Percentiles rank a stretch among this genome's conserved stretches.
Conservation (phyloP, 345 rosid species). For the Eucalyptus viminalis region DNA sequence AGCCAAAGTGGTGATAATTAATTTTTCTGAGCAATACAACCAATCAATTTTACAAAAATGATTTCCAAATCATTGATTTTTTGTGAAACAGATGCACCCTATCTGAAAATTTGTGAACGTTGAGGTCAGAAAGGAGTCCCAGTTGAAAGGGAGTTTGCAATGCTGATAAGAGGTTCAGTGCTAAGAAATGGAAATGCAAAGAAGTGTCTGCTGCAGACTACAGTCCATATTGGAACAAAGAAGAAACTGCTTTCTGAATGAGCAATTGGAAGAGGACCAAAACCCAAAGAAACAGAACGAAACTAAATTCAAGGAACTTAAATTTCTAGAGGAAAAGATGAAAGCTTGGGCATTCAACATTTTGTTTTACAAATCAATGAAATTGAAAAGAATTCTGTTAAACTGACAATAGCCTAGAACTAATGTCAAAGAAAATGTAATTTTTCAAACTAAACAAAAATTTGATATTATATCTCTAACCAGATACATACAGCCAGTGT, state of each 20-base stretch:
- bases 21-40: neutral
- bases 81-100: fast-evolving
- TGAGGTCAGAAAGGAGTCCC: neutral
- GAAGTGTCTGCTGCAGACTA: neutral
- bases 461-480: neutral
- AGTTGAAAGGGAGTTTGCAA: neutral
- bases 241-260: neutral
- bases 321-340: neutral
- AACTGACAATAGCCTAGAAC: neutral
- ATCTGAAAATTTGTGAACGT: neutral
- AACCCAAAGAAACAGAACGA: neutral
- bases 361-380: neutral
- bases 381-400: neutral
- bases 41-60: neutral
- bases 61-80: neutral
- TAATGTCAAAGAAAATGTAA: neutral
- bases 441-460: neutral
- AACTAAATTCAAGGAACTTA: neutral
- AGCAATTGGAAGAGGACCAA: neutral
- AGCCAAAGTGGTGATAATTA: neutral
- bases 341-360: neutral
- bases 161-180: neutral
- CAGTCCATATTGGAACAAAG: neutral
- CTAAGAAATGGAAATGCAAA: neutral
- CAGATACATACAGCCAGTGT: neutral